These are phyloP conservation scores for Dicorynia guianensis DNA, from an alignment of 306 rosid genomes.

Conservation along the genomic window DNA sequence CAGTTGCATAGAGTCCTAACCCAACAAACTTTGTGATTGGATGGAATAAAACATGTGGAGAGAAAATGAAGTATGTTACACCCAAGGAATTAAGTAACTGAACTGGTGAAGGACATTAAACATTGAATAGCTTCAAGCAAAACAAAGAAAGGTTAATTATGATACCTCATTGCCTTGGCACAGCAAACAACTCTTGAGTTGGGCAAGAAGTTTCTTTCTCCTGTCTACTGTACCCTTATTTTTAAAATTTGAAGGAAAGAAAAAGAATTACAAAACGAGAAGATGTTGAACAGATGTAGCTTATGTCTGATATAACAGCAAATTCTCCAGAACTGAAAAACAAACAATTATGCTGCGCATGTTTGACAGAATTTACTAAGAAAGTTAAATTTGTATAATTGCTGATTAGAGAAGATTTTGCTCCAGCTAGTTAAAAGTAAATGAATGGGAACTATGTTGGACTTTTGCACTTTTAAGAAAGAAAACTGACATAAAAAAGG, in stretches of 20 bases:
- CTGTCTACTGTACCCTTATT: slow-evolving; percentile 42
- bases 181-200: slow-evolving; percentile 55
- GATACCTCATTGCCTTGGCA: slow-evolving; percentile 53
- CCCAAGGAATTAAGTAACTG: not conserved
- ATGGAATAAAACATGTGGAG: not conserved
- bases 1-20: slow-evolving; percentile 70
- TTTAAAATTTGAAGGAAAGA: not conserved
- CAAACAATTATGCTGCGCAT: not conserved
- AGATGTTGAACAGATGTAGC: not conserved
- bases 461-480: not conserved
- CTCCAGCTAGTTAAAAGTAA: not conserved
- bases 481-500: not conserved
- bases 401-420: not conserved
- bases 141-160: not conserved
- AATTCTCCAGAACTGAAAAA: not conserved
- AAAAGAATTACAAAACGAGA: not conserved
- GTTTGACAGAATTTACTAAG: not conserved
- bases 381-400: not conserved
- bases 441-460: too few species aligned
- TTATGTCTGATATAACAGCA: not conserved
- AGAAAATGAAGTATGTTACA: slow-evolving; percentile 29
- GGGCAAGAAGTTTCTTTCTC: slow-evolving; percentile 52
- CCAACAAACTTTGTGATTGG: slow-evolving; percentile 51
- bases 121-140: not conserved
- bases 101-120: not conserved